Evolutionary conservation across 768 basidiomycete species (phyloP).

Genomic region (Porphyrellus cyaneotinctus): DNA sequence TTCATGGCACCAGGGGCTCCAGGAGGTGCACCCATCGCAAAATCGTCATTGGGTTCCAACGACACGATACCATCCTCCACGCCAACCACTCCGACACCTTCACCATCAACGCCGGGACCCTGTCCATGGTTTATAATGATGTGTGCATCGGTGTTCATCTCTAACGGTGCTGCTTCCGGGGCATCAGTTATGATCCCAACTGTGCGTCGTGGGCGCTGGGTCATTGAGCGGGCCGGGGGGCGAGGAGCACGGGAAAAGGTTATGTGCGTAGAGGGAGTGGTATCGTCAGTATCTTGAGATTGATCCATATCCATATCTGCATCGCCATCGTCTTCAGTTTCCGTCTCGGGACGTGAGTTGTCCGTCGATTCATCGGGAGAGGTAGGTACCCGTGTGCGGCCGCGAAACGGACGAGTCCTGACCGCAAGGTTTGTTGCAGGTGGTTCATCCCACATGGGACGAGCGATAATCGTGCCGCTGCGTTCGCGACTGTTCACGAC

Average conservation of each 20-base stretch:
- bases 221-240: slow-evolving; percentile 29
- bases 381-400: slow-evolving; percentile 29
- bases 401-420: slow-evolving; percentile 30
- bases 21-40: slow-evolving; percentile 87
- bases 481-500: slow-evolving; percentile 61
- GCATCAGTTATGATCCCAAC: slow-evolving; percentile 48
- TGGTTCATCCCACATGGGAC: slow-evolving; percentile 54
- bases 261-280: slow-evolving; percentile 22
- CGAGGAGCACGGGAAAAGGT: slow-evolving; percentile 32
- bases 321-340: slow-evolving; percentile 76
- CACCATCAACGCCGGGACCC: slow-evolving; percentile 37
- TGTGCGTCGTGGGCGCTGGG: slow-evolving; percentile 36
- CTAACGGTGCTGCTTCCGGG: slow-evolving; percentile 31
- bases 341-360: slow-evolving; percentile 64
- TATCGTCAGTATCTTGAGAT: slow-evolving; percentile 34
- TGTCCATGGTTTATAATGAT: slow-evolving; percentile 49
- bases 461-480: slow-evolving; percentile 71
- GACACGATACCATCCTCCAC: slow-evolving; percentile 77
- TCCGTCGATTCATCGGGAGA: slow-evolving; percentile 44
- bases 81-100: slow-evolving; percentile 40
- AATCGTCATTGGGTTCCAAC: slow-evolving; percentile 79
- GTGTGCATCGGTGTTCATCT: slow-evolving; percentile 45
- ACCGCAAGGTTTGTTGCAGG: slow-evolving; percentile 18
- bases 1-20: slow-evolving; percentile 83
- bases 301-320: slow-evolving; percentile 49